Evolutionary conservation across 768 basidiomycete species (phyloP).

Genomic region (Tulasnella sp.): DNA sequence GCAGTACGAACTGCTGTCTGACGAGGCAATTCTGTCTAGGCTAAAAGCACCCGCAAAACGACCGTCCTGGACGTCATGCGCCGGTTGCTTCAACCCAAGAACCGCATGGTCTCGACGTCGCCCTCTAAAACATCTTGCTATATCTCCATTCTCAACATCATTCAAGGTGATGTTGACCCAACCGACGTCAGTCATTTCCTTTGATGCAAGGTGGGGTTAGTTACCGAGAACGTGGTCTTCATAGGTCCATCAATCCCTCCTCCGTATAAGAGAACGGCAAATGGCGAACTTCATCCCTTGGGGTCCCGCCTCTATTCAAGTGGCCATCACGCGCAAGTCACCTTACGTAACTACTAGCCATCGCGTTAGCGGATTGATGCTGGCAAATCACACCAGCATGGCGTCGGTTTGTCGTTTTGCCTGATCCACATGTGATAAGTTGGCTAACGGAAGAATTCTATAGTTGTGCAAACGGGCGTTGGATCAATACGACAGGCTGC

Average conservation of each 20-base stretch:
- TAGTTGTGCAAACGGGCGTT: slow-evolving; percentile 95
- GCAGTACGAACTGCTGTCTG: neutral
- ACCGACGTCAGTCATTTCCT: slow-evolving; percentile 62
- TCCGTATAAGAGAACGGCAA: slow-evolving; percentile 94
- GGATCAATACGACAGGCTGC: slow-evolving; percentile 86
- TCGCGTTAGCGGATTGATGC: slow-evolving; percentile 95
- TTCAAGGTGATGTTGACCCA: slow-evolving; percentile 97
- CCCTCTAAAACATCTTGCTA: slow-evolving; percentile 91
- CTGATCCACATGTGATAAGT: slow-evolving; percentile 10
- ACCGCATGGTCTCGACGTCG: slow-evolving; percentile 94
- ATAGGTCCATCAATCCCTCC: slow-evolving; percentile 93
- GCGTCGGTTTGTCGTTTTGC: slow-evolving; percentile 63
- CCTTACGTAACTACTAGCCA: slow-evolving; percentile 86
- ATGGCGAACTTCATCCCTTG: slow-evolving; percentile 98
- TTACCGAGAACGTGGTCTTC: neutral
- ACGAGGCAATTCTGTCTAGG: slow-evolving; percentile 46
- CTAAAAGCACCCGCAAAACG: slow-evolving; percentile 91
- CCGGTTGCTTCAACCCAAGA: slow-evolving; percentile 93
- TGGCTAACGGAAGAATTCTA: neutral
- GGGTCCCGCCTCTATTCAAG: slow-evolving; percentile 98
- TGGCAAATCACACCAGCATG: slow-evolving; percentile 99
- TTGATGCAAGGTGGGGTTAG: neutral
- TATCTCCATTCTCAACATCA: slow-evolving; percentile 96
- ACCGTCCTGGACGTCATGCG: slow-evolving; percentile 99
- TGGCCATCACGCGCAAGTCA: slow-evolving; percentile 86